Base-by-base conservation (phyloP, 768 basidiomycete species). In the Lactifluus echinatus region DNA sequence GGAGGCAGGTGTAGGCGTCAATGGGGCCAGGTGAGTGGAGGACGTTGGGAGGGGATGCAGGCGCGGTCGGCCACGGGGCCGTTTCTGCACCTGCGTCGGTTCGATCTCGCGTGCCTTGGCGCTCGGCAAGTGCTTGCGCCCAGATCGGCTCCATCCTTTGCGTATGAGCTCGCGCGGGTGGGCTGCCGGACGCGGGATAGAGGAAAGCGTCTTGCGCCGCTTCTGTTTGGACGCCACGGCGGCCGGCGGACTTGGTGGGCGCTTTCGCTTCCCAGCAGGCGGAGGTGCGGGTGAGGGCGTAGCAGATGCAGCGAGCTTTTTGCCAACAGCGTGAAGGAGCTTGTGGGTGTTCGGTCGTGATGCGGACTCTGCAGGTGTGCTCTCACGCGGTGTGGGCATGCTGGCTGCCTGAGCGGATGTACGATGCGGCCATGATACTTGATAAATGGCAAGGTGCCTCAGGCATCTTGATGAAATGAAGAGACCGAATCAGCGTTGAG, bases 371-470 rank as follows among this genome's bases (percentile, higher is more conserved):
- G 65, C 57, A 17, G 65, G 63, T n/a, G 67, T 62, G 36, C 68
- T 74, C 60, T 80, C 78, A 2, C 71, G 70, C 12, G 79, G 79
- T 15, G 76, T 74, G 14, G 73, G 70, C 36, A 80, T 67, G 60
- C 63, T 74, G 36, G 73, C 64, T 5, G 71, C 66, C 15, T 80
- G 79, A 47, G 78, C 77, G 34, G 75, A 71, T 37, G 79, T 65
- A 53, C 89, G 84, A 48, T 75, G 73, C 21, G 89, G 89, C 89
- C 89, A 91, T 2, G 78, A 69, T 53, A 77, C 74, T 2, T 76
- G 77, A 69, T 90, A 91, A 56, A 91, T 91, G 11, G 85, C 87
- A 64, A 75, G 79, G 68, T 91, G 89, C 19, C 89, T 84, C 70
- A 90, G 76, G 67, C 89, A 91, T 57, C 88, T 89, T 65, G 17